These are phyloP conservation scores for Chlamydomonas sp. DNA, from an alignment of 139 green algal genomes.

Conservation along the genomic window DNA sequence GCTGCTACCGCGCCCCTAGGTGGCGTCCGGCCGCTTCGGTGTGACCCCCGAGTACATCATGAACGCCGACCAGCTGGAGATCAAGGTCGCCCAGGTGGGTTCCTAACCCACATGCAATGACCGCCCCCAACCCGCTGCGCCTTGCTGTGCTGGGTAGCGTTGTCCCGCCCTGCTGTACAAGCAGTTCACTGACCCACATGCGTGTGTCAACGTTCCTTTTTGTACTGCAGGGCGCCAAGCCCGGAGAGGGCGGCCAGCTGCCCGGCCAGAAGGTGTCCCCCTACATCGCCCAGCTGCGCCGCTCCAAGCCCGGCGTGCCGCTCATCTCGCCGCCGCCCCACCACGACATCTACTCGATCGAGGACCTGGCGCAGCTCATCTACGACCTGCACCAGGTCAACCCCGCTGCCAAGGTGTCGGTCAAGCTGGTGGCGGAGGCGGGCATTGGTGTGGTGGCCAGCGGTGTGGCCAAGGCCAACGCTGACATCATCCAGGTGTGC, in stretches of 20 bases:
- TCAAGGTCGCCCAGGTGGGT: slow-evolving; percentile 94
- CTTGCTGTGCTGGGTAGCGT: too few relatives aligned
- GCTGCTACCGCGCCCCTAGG: slow-evolving; percentile 48
- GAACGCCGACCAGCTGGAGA: slow-evolving; percentile 99
- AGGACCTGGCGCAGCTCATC: slow-evolving; percentile 99
- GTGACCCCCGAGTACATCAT: slow-evolving; percentile 98
- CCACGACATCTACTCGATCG: slow-evolving; percentile 99
- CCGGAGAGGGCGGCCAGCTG: slow-evolving; percentile 97
- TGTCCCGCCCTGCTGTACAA: too few relatives aligned
- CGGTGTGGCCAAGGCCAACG: slow-evolving; percentile 98
- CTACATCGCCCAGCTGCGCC: slow-evolving; percentile 96
- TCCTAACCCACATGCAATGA: too few relatives aligned
- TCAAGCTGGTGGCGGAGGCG: slow-evolving; percentile 98
- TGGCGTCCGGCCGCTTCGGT: slow-evolving; percentile 96
- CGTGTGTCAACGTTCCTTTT: not conserved
- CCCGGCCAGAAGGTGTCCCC: slow-evolving; percentile 95
- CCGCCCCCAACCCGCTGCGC: too few relatives aligned
- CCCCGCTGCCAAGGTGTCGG: slow-evolving; percentile 88
- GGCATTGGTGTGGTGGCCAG: slow-evolving; percentile 97
- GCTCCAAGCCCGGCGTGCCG: slow-evolving; percentile 97
- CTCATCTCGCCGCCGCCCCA: slow-evolving; percentile 97
- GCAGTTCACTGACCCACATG: too few relatives aligned
- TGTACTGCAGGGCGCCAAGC: slow-evolving; percentile 78
- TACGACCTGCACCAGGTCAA: slow-evolving; percentile 94
- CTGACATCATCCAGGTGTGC: slow-evolving; percentile 94